Conservation (phyloP, 2,329 filamentous ascomycete species). For the Aspergillus hiratsukae region DNA sequence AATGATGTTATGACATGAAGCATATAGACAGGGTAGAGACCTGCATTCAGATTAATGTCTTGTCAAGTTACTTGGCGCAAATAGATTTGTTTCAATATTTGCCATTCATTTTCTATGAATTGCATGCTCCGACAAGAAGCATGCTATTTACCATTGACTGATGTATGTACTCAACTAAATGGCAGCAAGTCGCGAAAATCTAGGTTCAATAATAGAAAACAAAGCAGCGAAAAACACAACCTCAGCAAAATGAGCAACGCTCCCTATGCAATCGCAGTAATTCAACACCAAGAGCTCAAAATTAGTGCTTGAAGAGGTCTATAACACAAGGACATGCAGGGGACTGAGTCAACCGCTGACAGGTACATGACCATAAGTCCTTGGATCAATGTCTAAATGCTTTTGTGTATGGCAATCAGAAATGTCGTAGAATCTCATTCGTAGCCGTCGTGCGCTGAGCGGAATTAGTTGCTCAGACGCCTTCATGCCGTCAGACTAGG, state of each 20-base stretch:
- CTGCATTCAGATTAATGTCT: background rate
- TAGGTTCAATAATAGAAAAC: background rate
- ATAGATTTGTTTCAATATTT: background rate
- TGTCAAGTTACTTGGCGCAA: background rate
- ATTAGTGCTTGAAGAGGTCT: slow-evolving; percentile 5
- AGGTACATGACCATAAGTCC: background rate
- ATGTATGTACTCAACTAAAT: background rate
- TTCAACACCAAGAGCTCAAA: background rate
- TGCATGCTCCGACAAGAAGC: background rate
- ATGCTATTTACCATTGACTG: background rate
- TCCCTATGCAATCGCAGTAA: slow-evolving; percentile 15
- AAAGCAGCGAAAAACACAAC: background rate
- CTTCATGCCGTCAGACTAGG: slow-evolving; percentile 26
- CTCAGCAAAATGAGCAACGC: slow-evolving; percentile 8
- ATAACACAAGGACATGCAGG: slow-evolving; percentile 5
- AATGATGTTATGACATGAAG: slow-evolving; percentile 3
- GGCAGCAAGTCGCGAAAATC: background rate
- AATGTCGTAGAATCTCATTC: background rate
- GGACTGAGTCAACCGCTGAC: background rate
- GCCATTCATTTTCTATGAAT: background rate
- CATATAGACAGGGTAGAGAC: background rate
- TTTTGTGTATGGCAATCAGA: slow-evolving; percentile 2
- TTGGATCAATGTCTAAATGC: background rate
- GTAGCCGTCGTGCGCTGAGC: background rate
- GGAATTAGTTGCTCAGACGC: background rate